These are phyloP conservation scores for Verbena officinalis DNA, from an alignment of 257 asterid species.

Conservation along the genomic window DNA sequence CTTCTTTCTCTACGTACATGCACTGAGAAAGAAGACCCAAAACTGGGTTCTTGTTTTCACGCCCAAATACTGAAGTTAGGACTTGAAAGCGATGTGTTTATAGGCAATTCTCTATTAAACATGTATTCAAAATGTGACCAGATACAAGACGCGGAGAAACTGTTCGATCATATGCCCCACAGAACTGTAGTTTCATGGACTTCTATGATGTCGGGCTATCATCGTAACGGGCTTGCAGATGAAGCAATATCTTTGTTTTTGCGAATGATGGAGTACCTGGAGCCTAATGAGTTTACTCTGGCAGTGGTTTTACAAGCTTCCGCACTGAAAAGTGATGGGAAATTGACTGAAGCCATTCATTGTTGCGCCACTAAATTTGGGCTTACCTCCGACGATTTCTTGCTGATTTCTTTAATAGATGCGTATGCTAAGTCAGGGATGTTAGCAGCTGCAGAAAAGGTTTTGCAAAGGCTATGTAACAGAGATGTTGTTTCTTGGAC, in stretches of 20 bases:
- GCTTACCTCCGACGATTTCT: slow-evolving; percentile 32
- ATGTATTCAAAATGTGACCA: slow-evolving; percentile 37
- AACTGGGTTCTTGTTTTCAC: slow-evolving; percentile 40
- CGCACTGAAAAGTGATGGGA: slow-evolving; percentile 34
- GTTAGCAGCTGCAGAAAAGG: slow-evolving; percentile 35
- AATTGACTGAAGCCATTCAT: slow-evolving; percentile 34
- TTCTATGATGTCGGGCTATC: slow-evolving; percentile 43
- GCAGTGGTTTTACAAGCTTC: slow-evolving; percentile 47
- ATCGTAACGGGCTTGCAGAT: slow-evolving; percentile 28
- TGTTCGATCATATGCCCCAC: slow-evolving; percentile 56
- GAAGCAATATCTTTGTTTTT: slow-evolving; percentile 34
- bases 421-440: slow-evolving; percentile 45
- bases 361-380: slow-evolving; percentile 35
- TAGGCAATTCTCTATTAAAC: slow-evolving; percentile 39
- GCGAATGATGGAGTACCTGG: slow-evolving; percentile 40
- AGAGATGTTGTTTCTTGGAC: slow-evolving; percentile 58
- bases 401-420: slow-evolving; percentile 44
- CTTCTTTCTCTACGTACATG: slow-evolving; percentile 37
- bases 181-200: slow-evolving; percentile 60
- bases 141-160: slow-evolving; percentile 28
- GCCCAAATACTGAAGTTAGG: slow-evolving; percentile 41
- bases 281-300: slow-evolving; percentile 54
- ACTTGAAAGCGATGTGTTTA: slow-evolving; percentile 37
- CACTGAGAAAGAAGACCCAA: slow-evolving; percentile 35
- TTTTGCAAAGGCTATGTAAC: slow-evolving; percentile 24